Conservation (phyloP, 495 filamentous ascomycete genomes). For the Talaromyces thailandensis region DNA sequence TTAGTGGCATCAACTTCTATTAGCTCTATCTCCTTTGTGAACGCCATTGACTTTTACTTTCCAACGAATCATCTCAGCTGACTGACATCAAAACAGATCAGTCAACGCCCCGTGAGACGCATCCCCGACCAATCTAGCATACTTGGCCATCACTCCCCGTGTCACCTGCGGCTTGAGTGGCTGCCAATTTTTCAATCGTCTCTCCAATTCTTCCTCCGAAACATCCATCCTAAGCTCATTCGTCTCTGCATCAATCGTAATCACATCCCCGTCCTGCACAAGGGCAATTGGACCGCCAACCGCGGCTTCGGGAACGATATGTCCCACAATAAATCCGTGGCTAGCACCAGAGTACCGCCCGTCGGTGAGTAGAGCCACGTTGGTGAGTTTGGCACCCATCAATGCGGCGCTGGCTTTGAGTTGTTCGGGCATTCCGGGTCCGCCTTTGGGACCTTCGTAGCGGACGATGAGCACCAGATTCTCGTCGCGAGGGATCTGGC, state of each 20-base stretch:
- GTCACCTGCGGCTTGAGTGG: constrained; percentile 65
- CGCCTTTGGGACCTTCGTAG: constrained; percentile 92
- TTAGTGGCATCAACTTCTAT: neutral
- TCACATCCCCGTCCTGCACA: constrained; percentile 69
- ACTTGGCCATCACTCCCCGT: constrained; percentile 85
- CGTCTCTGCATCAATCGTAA: constrained; percentile 77
- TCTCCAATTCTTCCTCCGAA: constrained; percentile 61
- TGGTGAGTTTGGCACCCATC: constrained; percentile 84
- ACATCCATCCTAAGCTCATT: constrained; percentile 73
- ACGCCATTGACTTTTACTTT: neutral
- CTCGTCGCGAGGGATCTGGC: constrained; percentile 63
- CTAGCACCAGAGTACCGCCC: constrained; percentile 84
- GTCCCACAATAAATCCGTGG: constrained; percentile 94
- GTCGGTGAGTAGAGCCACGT: constrained; percentile 89
- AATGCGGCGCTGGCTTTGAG: constrained; percentile 80
- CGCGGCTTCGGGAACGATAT: constrained; percentile 87
- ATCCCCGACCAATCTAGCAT: constrained; percentile 66
- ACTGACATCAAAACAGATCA: constrained; percentile 30
- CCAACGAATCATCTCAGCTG: neutral
- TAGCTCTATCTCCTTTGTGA: neutral
- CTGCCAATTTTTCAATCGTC: constrained; percentile 62
- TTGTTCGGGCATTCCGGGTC: constrained; percentile 98
- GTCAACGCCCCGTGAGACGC: constrained; percentile 61
- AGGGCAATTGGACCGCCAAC: constrained; percentile 76
- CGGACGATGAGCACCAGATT: constrained; percentile 91